A percentile compares a stretch with the other conserved stretches of the same genome.
Evolutionary conservation across 129 eudicot genomes (phyloP).

Genomic region (Chrysanthemum seticuspe): DNA sequence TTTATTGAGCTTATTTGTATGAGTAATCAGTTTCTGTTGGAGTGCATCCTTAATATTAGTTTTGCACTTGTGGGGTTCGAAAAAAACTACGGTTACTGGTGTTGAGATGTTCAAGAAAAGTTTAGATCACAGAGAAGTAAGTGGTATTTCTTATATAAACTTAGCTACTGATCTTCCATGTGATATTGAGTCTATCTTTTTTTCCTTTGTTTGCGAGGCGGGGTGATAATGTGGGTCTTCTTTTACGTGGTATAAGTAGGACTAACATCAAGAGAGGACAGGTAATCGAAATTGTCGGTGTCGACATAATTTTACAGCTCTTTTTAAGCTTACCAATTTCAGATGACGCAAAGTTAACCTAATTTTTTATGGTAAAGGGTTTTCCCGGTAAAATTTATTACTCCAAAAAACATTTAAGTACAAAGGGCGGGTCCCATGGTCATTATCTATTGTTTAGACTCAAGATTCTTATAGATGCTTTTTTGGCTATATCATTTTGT

Average conservation of each 20-base stretch:
- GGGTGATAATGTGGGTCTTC: slow-evolving; percentile 51
- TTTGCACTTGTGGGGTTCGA: slow-evolving; percentile 43
- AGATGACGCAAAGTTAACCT: not conserved
- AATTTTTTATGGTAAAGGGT: no score
- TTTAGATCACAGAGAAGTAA: slow-evolving; percentile 78
- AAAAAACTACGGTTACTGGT: slow-evolving; percentile 83
- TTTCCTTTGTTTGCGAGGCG: slow-evolving; percentile 44
- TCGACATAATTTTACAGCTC: not conserved
- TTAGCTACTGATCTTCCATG: not conserved
- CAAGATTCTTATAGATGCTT: no score
- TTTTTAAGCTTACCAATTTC: not conserved
- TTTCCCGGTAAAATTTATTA: no score
- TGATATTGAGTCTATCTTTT: not conserved
- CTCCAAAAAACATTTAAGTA: no score
- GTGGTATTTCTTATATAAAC: not conserved
- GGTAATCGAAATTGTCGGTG: slow-evolving; percentile 41
- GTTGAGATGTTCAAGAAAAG: slow-evolving; percentile 99
- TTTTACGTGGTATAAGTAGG: slow-evolving; percentile 46
- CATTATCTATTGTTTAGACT: no score
- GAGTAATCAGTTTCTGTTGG: slow-evolving; percentile 4
- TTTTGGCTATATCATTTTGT: no score
- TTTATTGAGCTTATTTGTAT: not conserved
- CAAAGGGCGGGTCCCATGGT: not conserved
- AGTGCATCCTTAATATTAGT: slow-evolving; percentile 5
- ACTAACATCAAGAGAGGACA: slow-evolving; percentile 83